Conservation (phyloP, 495 filamentous ascomycete species). For the Terfezia boudieri region DNA sequence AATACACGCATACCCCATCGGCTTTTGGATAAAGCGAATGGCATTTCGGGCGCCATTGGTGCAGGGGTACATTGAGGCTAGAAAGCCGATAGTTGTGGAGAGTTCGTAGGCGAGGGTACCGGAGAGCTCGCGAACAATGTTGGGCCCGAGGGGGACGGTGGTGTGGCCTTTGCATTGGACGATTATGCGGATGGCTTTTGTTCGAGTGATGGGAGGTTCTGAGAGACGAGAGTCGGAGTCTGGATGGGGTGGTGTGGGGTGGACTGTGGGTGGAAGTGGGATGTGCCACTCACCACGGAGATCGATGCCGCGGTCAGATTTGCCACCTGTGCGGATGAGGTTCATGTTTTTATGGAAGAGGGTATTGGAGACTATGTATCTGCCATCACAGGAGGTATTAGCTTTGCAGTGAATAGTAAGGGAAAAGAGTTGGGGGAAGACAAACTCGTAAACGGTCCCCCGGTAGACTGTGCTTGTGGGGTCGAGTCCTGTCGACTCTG, state of each 20-base stretch:
- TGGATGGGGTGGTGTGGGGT: not conserved
- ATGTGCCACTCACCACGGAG: conserved; percentile 60
- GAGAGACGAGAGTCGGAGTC: not conserved
- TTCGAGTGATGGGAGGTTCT: not conserved
- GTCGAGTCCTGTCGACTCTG: conserved; percentile 31
- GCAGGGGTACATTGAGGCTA: conserved; percentile 8
- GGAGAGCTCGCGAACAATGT: conserved; percentile 61
- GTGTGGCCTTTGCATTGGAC: conserved; percentile 61
- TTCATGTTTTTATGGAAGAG: conserved; percentile 41
- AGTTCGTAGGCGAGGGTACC: conserved; percentile 54
- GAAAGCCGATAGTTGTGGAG: conserved; percentile 23
- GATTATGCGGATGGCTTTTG: conserved; percentile 34
- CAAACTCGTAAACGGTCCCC: conserved; percentile 39
- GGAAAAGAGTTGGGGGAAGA: conserved; percentile 1
- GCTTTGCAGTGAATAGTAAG: conserved; percentile 19
- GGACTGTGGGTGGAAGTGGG: conserved; percentile 21
- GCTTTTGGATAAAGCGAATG: conserved; percentile 6
- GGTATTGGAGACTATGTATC: conserved; percentile 48
- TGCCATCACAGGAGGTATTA: conserved; percentile 31
- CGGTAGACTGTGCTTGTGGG: conserved; percentile 31
- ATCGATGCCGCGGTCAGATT: conserved; percentile 61
- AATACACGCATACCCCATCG: conserved; percentile 12
- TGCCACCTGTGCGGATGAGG: conserved; percentile 50
- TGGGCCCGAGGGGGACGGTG: conserved; percentile 31
- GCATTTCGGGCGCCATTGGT: conserved; percentile 9